Conservation (phyloP, 331 rosid species). For the Telfairia occidentalis region DNA sequence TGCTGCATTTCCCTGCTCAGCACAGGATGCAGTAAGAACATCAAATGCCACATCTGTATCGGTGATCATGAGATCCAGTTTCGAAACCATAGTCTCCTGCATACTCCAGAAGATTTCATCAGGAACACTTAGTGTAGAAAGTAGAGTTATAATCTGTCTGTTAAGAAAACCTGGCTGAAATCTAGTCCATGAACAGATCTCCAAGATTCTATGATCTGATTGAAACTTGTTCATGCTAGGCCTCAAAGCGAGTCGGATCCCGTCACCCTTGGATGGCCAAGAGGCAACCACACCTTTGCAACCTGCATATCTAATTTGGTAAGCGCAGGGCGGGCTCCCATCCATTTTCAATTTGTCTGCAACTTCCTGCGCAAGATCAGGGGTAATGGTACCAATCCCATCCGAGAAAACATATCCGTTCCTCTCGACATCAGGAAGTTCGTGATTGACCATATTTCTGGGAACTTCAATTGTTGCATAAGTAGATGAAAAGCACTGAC, state of each 20-base stretch:
- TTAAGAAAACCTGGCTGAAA: slow-evolving; percentile 92
- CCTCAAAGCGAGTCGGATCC: slow-evolving; percentile 53
- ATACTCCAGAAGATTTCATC: slow-evolving; percentile 71
- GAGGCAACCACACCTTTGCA: slow-evolving; percentile 87
- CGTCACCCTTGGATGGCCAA: slow-evolving; percentile 67
- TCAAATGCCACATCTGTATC: slow-evolving; percentile 70
- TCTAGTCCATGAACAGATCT: slow-evolving; percentile 91
- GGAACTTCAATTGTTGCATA: slow-evolving; percentile 84
- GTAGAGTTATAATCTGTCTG: slow-evolving; percentile 73
- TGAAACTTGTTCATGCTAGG: slow-evolving; percentile 63
- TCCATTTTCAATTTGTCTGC: slow-evolving; percentile 67
- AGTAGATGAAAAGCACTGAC: slow-evolving; percentile 88
- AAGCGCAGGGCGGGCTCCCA: slow-evolving; percentile 54
- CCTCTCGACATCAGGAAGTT: slow-evolving; percentile 52
- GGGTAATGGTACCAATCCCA: slow-evolving; percentile 79
- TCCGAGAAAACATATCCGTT: slow-evolving; percentile 63
- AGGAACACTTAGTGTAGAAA: slow-evolving; percentile 51
- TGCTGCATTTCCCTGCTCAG: slow-evolving; percentile 73
- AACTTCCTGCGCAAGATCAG: slow-evolving; percentile 75
- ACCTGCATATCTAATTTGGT: slow-evolving; percentile 92
- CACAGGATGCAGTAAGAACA: slow-evolving; percentile 77
- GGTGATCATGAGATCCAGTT: slow-evolving; percentile 45
- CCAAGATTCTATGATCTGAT: slow-evolving; percentile 52
- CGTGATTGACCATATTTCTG: slow-evolving; percentile 23
- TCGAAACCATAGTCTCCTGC: slow-evolving; percentile 78